These are phyloP conservation scores for Termitomyces sp. DNA, from an alignment of 768 basidiomycete genomes.

Conservation along the genomic window DNA sequence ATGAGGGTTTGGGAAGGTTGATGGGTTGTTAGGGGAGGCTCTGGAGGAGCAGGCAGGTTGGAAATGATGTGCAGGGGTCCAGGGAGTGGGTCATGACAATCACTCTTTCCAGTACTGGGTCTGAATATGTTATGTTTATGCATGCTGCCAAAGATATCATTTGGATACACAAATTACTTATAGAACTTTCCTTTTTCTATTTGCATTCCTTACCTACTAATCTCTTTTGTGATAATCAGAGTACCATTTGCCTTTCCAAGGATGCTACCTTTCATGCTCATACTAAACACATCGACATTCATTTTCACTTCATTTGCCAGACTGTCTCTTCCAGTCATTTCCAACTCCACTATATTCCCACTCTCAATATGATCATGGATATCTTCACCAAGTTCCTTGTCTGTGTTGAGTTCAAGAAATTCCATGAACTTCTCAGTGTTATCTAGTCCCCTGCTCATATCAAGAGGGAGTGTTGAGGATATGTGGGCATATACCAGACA, in stretches of 20 bases:
- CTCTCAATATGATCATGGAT: too few relatives aligned
- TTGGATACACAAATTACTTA: neutral
- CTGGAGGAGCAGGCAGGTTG: too few relatives aligned
- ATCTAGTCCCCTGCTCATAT: neutral
- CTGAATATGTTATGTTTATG: conserved; percentile 23
- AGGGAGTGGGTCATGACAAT: too few relatives aligned
- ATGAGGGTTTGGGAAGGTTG: too few relatives aligned
- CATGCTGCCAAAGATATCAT: neutral
- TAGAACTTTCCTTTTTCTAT: neutral
- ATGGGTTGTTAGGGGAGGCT: too few relatives aligned
- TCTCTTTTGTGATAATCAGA: neutral
- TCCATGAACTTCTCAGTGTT: neutral
- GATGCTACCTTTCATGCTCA: neutral
- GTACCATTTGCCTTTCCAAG: neutral
- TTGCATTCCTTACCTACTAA: neutral
- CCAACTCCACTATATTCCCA: too few relatives aligned
- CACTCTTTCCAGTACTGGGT: conserved; percentile 29
- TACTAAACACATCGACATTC: neutral
- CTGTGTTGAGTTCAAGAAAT: too few relatives aligned
- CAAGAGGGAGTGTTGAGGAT: neutral
- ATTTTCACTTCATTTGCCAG: too few relatives aligned
- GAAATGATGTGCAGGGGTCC: too few relatives aligned
- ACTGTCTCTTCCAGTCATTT: too few relatives aligned
- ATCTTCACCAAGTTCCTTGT: too few relatives aligned
- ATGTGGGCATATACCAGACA: too few relatives aligned